A percentile compares a stretch with the other conserved stretches of the same genome.
Evolutionary conservation across 345 rosid genomes (phyloP).

Genomic region (Rhodomyrtus tomentosa): DNA sequence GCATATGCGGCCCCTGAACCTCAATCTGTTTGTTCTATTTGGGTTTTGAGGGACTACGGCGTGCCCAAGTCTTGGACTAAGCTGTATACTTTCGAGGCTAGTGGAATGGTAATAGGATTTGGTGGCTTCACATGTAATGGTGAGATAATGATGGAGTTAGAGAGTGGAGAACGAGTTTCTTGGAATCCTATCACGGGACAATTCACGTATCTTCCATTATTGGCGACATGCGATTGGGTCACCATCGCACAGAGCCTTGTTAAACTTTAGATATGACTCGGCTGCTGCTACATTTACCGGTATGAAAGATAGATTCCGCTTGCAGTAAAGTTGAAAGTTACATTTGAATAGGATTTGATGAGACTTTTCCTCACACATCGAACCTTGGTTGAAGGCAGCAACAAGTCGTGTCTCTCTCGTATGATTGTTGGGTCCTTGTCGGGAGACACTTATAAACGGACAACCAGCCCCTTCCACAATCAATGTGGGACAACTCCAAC

Average conservation of each 20-base stretch:
- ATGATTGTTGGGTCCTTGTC: too few species aligned
- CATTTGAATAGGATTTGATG: too few species aligned
- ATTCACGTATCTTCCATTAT: rapidly evolving
- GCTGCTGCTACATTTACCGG: neutral
- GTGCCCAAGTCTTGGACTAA: neutral
- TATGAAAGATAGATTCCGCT: neutral
- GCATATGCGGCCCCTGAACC: rapidly evolving
- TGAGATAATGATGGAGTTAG: neutral
- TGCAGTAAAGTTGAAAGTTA: neutral
- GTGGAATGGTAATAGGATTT: rapidly evolving
- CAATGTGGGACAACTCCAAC: too few species aligned
- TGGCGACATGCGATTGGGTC: rapidly evolving
- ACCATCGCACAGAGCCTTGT: neutral
- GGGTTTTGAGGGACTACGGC: neutral
- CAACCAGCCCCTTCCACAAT: too few species aligned
- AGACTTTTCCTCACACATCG: too few species aligned
- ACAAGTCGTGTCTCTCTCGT: too few species aligned
- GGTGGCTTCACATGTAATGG: neutral
- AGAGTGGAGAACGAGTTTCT: rapidly evolving
- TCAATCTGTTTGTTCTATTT: neutral
- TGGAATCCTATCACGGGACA: neutral
- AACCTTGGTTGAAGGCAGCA: too few species aligned
- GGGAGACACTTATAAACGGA: too few species aligned
- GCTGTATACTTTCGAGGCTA: neutral
- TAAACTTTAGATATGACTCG: neutral